A percentile compares a stretch with the other conserved stretches of the same genome.
Conservation (phyloP, 805 yeast species). For the Hanseniaspora lindneri region DNA sequence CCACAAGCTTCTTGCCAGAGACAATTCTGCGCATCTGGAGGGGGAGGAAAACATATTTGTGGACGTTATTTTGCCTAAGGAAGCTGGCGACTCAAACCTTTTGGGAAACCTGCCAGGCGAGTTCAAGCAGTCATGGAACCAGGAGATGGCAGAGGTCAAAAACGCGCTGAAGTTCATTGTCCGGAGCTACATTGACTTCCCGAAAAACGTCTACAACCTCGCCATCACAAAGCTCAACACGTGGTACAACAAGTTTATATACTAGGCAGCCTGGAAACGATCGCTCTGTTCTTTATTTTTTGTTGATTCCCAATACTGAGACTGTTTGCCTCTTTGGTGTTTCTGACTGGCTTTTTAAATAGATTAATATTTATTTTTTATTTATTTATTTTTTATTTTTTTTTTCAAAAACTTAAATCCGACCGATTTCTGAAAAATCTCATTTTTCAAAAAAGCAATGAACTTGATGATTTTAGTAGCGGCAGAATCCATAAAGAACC, state of each 20-base stretch:
- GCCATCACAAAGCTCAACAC: constrained; percentile 38
- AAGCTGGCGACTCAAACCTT: neutral
- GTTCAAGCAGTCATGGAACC: constrained; percentile 18
- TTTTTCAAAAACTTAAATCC: too few relatives aligned
- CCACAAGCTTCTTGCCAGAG: neutral
- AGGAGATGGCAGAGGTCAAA: constrained; percentile 41
- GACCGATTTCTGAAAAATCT: too few relatives aligned
- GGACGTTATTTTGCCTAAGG: constrained; percentile 3
- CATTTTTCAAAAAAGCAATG: too few relatives aligned
- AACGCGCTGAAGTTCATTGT: constrained; percentile 55
- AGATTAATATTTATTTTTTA: too few relatives aligned
- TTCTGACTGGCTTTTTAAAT: too few relatives aligned
- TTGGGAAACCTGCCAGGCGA: neutral
- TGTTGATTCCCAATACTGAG: too few relatives aligned
- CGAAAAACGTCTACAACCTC: constrained; percentile 45
- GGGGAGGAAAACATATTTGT: constrained; percentile 16
- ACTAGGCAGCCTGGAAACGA: too few relatives aligned
- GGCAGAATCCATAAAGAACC: too few relatives aligned
- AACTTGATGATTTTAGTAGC: too few relatives aligned
- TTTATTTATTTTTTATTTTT: too few relatives aligned
- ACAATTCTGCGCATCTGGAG: neutral
- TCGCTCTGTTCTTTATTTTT: neutral
- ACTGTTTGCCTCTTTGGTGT: too few relatives aligned
- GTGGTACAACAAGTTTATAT: constrained; percentile 61
- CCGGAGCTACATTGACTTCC: constrained; percentile 57